Conservation (phyloP, 2,329 filamentous ascomycete genomes). For the Colletotrichum sansevieriae region DNA sequence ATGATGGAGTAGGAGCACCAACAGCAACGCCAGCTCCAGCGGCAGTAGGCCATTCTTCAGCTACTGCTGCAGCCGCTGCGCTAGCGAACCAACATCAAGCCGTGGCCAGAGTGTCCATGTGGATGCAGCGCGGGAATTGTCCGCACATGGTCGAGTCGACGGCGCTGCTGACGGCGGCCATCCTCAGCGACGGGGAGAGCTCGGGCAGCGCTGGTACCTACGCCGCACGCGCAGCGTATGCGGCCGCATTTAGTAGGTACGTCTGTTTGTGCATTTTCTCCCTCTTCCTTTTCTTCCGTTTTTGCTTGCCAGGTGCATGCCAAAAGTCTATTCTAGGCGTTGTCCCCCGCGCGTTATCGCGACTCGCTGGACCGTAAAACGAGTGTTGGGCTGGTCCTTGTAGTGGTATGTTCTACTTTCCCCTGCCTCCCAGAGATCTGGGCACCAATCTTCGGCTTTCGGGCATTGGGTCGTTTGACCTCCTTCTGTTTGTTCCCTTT, state of each 20-base stretch:
- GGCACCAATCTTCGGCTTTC: conserved; percentile 18
- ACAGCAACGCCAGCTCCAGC: conserved; percentile 23
- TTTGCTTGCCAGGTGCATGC: not conserved
- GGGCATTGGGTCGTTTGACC: conserved; percentile 17
- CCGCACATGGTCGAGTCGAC: conserved; percentile 86
- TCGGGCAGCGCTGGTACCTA: conserved; percentile 62
- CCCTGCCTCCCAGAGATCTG: conserved; percentile 17
- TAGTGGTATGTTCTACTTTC: not conserved
- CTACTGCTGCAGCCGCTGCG: conserved; percentile 38
- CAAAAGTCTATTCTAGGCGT: not conserved
- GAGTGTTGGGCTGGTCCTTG: too few relatives aligned
- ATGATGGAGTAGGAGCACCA: not conserved
- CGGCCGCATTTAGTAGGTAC: conserved; percentile 80
- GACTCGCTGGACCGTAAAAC: too few relatives aligned
- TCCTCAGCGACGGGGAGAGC: conserved; percentile 70
- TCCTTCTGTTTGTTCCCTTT: not conserved
- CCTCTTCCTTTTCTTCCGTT: not conserved
- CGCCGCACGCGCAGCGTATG: conserved; percentile 77
- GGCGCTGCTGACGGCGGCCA: conserved; percentile 77
- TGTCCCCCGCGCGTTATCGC: too few relatives aligned
- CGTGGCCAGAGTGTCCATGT: conserved; percentile 72
- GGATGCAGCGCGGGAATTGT: conserved; percentile 80
- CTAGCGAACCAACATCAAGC: conserved; percentile 57
- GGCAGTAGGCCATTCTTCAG: not conserved
- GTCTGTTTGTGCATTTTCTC: conserved; percentile 47